Evolutionary conservation across 768 basidiomycete species (phyloP).

Genomic region (Rhodosporidiobolus odoratus): DNA sequence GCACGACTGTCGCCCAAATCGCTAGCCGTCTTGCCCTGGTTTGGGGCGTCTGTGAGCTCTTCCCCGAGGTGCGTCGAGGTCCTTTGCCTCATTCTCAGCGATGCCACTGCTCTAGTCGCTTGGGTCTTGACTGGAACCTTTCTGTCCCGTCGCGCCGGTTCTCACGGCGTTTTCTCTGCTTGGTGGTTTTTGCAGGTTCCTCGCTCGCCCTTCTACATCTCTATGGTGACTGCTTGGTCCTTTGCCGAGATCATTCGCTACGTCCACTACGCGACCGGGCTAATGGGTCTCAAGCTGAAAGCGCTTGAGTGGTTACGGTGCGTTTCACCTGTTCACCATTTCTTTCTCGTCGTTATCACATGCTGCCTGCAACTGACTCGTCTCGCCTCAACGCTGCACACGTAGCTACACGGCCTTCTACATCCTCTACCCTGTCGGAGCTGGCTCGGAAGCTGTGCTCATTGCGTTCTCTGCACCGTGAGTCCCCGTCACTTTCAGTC

Average conservation of each 20-base stretch:
- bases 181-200: too few species aligned
- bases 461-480: conserved; percentile 68
- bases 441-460: conserved; percentile 80
- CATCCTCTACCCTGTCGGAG: conserved; percentile 87
- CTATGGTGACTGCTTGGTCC: conserved; percentile 91
- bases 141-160: too few species aligned
- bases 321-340: not conserved
- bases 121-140: too few species aligned
- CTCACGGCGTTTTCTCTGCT: too few species aligned
- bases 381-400: too few species aligned
- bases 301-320: conserved; percentile 48
- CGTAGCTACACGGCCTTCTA: conserved; percentile 87
- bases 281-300: conserved; percentile 56
- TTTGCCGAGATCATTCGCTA: conserved; percentile 88
- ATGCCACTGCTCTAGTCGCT: too few species aligned
- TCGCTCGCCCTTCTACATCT: conserved; percentile 70
- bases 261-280: conserved; percentile 68
- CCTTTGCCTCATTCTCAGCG: not conserved
- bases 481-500: conserved; percentile 34
- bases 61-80: conserved; percentile 54
- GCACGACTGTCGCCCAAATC: conserved; percentile 77
- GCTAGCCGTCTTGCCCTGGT: conserved; percentile 74
- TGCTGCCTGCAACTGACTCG: too few species aligned
- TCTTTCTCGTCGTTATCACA: not conserved
- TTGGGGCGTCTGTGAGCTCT: conserved; percentile 72